These are phyloP conservation scores for Saitozyma podzolica DNA, from an alignment of 768 basidiomycete species.

Conservation along the genomic window DNA sequence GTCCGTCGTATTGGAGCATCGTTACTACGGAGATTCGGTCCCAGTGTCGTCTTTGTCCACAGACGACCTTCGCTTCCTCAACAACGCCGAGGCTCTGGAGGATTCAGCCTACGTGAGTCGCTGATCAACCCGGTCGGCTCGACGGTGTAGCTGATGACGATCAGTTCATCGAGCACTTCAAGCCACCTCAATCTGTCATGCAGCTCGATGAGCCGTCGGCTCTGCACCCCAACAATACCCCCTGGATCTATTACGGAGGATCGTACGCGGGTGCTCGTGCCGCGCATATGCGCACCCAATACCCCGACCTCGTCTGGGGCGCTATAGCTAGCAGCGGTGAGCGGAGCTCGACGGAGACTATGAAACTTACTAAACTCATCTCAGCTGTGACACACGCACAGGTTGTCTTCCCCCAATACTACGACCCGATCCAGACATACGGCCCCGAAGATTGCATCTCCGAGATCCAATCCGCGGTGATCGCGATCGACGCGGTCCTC, in stretches of 20 bases:
- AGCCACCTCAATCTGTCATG: slow-evolving; percentile 56
- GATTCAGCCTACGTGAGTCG: slow-evolving; percentile 70
- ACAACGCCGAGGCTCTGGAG: slow-evolving; percentile 81
- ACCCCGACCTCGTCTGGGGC: slow-evolving; percentile 84
- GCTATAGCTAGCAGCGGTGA: slow-evolving; percentile 80
- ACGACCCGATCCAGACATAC: slow-evolving; percentile 70
- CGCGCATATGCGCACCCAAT: slow-evolving; percentile 83
- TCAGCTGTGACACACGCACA: slow-evolving; percentile 80
- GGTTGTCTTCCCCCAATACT: slow-evolving; percentile 81
- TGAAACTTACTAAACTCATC: background rate
- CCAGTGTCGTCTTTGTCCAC: slow-evolving; percentile 77
- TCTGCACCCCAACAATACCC: slow-evolving; percentile 60
- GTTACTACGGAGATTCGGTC: slow-evolving; percentile 76
- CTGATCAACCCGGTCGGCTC: background rate
- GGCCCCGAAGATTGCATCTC: slow-evolving; percentile 57
- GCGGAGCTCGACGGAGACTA: background rate
- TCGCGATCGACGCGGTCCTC: slow-evolving; percentile 34
- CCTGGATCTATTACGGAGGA: slow-evolving; percentile 73
- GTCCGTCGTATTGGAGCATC: slow-evolving; percentile 86
- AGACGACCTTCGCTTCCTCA: slow-evolving; percentile 80
- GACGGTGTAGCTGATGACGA: slow-evolving; percentile 4
- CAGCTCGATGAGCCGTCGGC: slow-evolving; percentile 55
- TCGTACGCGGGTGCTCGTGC: slow-evolving; percentile 92
- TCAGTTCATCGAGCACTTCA: slow-evolving; percentile 75
- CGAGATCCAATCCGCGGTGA: slow-evolving; percentile 32